These are phyloP conservation scores for Deakozyma indianensis DNA, from an alignment of 805 yeast species.

Conservation along the genomic window DNA sequence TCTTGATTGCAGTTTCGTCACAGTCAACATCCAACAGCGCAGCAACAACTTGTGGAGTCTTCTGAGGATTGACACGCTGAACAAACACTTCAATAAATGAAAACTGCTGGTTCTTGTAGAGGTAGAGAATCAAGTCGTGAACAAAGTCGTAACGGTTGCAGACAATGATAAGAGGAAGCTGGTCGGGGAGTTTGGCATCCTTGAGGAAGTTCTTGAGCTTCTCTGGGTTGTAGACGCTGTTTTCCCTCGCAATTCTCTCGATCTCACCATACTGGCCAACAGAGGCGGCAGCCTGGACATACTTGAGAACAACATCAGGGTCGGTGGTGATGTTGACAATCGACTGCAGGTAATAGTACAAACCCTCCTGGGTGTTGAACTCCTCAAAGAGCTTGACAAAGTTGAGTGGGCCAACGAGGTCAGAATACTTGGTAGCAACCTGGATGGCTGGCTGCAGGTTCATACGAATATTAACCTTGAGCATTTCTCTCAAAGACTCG, in stretches of 20 bases:
- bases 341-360: conserved; percentile 84
- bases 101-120: conserved; percentile 91
- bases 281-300: conserved; percentile 86
- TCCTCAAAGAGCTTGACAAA: conserved; percentile 88
- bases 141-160: conserved; percentile 86
- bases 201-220: conserved; percentile 94
- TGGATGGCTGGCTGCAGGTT: conserved; percentile 89
- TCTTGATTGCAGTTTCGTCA: conserved; percentile 77
- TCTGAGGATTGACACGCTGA: conserved; percentile 91
- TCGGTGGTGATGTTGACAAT: conserved; percentile 90
- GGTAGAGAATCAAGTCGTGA: conserved; percentile 83
- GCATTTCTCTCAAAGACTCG: conserved; percentile 74
- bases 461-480: conserved; percentile 63
- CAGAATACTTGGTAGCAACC: conserved; percentile 93
- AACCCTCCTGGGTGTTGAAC: conserved; percentile 82
- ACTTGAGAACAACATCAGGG: conserved; percentile 89
- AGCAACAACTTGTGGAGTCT: conserved; percentile 93
- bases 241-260: conserved; percentile 90
- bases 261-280: conserved; percentile 85
- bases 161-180: conserved; percentile 88
- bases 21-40: conserved; percentile 95
- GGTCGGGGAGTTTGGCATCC: conserved; percentile 88
- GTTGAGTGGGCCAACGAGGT: conserved; percentile 72
- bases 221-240: conserved; percentile 89
- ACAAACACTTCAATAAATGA: conserved; percentile 96